Percentiles rank a stretch among this genome's conserved stretches.
Evolutionary conservation across 2,329 filamentous ascomycete genomes (phyloP).

Genomic region (Pseudogymnoascus sp.): DNA sequence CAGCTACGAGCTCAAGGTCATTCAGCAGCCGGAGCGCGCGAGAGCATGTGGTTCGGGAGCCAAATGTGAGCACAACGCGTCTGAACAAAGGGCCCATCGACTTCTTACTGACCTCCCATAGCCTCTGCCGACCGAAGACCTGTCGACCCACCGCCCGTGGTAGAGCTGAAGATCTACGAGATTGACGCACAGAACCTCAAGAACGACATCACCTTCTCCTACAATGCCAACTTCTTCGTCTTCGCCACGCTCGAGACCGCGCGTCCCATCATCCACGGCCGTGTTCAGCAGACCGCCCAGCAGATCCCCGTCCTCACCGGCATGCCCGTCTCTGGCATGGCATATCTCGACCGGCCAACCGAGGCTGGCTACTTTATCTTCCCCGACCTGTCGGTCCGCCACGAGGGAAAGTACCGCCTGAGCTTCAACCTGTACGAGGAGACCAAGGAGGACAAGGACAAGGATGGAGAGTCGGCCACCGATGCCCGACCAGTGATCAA

Average conservation of each 20-base stretch:
- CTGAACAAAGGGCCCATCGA: constrained; percentile 21
- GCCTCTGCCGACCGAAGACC: constrained; percentile 82
- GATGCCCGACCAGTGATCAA: constrained; percentile 21
- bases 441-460: constrained; percentile 76
- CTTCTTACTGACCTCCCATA: constrained; percentile 32
- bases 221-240: constrained; percentile 97
- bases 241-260: constrained; percentile 87
- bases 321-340: constrained; percentile 90
- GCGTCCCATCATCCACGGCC: constrained; percentile 73
- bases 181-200: constrained; percentile 42
- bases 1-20: constrained; percentile 74
- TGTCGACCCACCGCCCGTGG: constrained; percentile 89
- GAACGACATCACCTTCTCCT: constrained; percentile 74
- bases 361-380: constrained; percentile 92
- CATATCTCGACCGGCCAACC: constrained; percentile 80
- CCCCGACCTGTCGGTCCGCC: constrained; percentile 88
- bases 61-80: constrained; percentile 62
- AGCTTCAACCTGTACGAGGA: constrained; percentile 92
- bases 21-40: constrained; percentile 91
- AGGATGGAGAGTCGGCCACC: constrained; percentile 46
- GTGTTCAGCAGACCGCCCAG: constrained; percentile 61
- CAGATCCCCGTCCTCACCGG: constrained; percentile 83
- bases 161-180: constrained; percentile 81
- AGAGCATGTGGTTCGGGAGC: constrained; percentile 91
- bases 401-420: constrained; percentile 88